Evolutionary conservation across 495 filamentous ascomycete genomes (phyloP), one percentile per base, ranked within the genome.

Genomic region (Daldinia decipiens): DNA sequence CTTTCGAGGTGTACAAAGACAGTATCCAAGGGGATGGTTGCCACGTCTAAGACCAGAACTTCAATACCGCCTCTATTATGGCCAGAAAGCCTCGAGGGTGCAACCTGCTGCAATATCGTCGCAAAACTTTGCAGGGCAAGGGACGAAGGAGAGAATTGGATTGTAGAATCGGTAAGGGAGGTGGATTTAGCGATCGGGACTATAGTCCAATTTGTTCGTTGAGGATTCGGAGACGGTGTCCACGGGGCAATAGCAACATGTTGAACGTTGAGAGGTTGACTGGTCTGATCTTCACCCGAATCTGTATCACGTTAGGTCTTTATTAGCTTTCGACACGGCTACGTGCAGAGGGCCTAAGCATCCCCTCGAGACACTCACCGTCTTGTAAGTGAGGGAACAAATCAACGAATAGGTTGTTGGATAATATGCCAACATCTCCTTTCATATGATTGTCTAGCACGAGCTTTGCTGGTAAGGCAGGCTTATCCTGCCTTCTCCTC

Each of bases 391-490:
- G 84, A 26, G 89, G 91, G 74, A 97, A 97, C 47, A 98, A 85
- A 76, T 96, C 91, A 31, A 84, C 83, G 65, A 91, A 93, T 36
- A 99, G 84, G 77, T 97, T 92, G 72, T 94, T 91, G 17, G 94
- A 96, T 56, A 99, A 76, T 50, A 95, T 87, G 52, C 93, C 95
- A 32, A 93, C 87, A 68, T 96, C 93, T n/a, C 92, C 93, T 80
- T 90, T 93, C 71, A 97, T 82, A 79, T 94, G 90, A 74, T 91
- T 89, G 74, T 97, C 93, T 36, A 95, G 84, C n/a, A 98, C 82
- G 29, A 88, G 76, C 50, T 84, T 80, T 64, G 86, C 85, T 61
- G 84, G 75, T 60, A 86, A 76, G 51, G 86, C 76, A 2, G 84
- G 75, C 71, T 87, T 88, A 74, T 88, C 85, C 57, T 86, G 84